Evolutionary conservation across 1,139 yeast species (phyloP).

Genomic region (Diutina pseudorugosa): DNA sequence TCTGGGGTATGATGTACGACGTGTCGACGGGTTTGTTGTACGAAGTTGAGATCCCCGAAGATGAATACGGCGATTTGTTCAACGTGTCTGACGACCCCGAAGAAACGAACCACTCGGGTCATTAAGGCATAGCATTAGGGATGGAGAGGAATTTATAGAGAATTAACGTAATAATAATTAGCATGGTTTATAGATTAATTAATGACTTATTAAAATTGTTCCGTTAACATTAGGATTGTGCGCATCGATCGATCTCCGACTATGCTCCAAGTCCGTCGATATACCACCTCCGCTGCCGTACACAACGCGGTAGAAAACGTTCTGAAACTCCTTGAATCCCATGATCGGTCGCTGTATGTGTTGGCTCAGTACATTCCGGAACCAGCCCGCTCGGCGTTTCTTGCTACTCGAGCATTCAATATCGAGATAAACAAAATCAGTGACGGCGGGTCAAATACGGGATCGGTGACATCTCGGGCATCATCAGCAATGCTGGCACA

Average conservation of each 20-base stretch:
- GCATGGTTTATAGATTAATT: too few species aligned
- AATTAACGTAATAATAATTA: too few species aligned
- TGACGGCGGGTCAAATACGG: conserved; percentile 28
- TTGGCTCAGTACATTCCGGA: conserved; percentile 62
- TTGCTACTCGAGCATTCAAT: conserved; percentile 62
- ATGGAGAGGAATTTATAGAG: background rate
- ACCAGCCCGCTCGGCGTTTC: conserved; percentile 49
- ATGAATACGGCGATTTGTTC: conserved; percentile 38
- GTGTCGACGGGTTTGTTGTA: conserved; percentile 64
- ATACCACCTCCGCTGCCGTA: conserved; percentile 7
- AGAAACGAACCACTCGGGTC: conserved; percentile 10
- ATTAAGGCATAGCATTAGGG: conserved; percentile 8
- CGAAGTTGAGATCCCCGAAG: conserved; percentile 41
- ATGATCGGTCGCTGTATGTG: conserved; percentile 56
- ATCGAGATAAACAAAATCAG: conserved; percentile 54
- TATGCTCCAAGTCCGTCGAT: background rate
- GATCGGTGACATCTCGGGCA: conserved; percentile 21
- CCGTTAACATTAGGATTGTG: background rate
- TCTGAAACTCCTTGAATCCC: conserved; percentile 24
- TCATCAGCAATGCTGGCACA: conserved; percentile 18
- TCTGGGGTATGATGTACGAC: conserved; percentile 83
- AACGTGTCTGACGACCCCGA: conserved; percentile 34
- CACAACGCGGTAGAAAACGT: conserved; percentile 33
- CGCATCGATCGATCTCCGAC: background rate
- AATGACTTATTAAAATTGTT: too few species aligned